Evolutionary conservation across 108 stramenopile species (phyloP).

Genomic region (Fragilariopsis cylindrus): DNA sequence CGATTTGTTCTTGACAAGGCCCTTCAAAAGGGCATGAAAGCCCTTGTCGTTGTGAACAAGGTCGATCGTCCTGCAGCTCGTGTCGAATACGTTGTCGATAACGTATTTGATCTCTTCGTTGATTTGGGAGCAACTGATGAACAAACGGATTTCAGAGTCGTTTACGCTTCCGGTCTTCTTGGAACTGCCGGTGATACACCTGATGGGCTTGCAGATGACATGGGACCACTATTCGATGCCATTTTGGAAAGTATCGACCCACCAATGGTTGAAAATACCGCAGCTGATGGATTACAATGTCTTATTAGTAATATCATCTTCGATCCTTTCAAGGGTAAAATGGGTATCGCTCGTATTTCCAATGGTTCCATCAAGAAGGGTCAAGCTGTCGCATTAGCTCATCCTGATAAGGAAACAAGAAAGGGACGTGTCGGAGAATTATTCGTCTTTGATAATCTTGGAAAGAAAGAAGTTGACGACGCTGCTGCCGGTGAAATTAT

Average conservation of each 20-base stretch:
- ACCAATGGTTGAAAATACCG: slow-evolving; percentile 62
- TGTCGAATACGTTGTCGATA: slow-evolving; percentile 97
- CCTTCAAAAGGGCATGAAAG: slow-evolving; percentile 86
- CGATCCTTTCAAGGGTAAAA: slow-evolving; percentile 98
- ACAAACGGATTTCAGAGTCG: slow-evolving; percentile 96
- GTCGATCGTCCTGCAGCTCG: slow-evolving; percentile 97
- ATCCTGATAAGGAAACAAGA: slow-evolving; percentile 77
- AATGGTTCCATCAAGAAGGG: slow-evolving; percentile 84
- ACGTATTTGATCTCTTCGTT: slow-evolving; percentile 97
- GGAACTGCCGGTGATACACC: slow-evolving; percentile 90
- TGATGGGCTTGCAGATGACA: slow-evolving; percentile 73
- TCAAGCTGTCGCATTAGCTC: slow-evolving; percentile 73
- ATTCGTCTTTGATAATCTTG: slow-evolving; percentile 96
- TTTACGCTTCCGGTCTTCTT: slow-evolving; percentile 93
- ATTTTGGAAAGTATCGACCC: slow-evolving; percentile 70
- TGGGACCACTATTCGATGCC: slow-evolving; percentile 94
- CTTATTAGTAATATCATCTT: slow-evolving; percentile 96
- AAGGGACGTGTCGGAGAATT: slow-evolving; percentile 83
- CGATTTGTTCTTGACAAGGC: slow-evolving; percentile 98
- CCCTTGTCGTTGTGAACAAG: slow-evolving; percentile 98
- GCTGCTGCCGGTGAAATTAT: slow-evolving; percentile 97
- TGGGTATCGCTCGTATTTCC: slow-evolving; percentile 94
- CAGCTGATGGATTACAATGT: slow-evolving; percentile 76
- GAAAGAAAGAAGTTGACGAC: slow-evolving; percentile 86
- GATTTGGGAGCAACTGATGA: slow-evolving; percentile 95